Base-by-base conservation (phyloP, 371 early-diverging fungal genomes). In the Sporodiniella umbellata region DNA sequence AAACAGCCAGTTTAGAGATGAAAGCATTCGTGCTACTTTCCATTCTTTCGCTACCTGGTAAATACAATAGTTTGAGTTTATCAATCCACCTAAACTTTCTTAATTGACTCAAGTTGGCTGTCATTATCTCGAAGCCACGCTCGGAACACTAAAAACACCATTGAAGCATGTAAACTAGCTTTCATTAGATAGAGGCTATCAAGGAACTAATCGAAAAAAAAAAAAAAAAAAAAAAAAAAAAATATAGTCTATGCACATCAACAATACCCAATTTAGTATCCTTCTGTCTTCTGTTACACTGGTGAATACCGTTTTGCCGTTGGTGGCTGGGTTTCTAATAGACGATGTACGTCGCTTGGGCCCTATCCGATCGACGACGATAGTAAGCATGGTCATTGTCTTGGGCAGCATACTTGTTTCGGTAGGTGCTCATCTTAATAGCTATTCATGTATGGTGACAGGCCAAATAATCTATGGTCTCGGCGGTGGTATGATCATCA, bases 251-350 rank as follows among this genome's bases (percentile, higher is more conserved):
- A 68, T 72, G 73, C 56, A 64, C 11, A 86, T 86, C 51, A 77
- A 85, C 43, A 87, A 87, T 62, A 73, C 86, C 8, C 82, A 87
- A 44, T 87, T 86, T 53, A 80, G 87, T 46, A 79, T 84, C 12
- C 68, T 87, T 8, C 70, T 86, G 47, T 85, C 88, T 19, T 74
- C 86, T 8, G 86, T 87, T 4, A 80, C 86, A 7, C 66, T 86
- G 6, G 85, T 87, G 23, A 85, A 85, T 58, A 87, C 88, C 0
- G 56, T 87, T 14, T 51, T 87, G 25, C 88, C 88, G 2, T 58
- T 87, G 7, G 49, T 87, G 2, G 87, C 83, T 2, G 88, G 88
- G 14, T 54, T 82, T 22, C 81, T 86, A 44, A 54, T 75, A 17
- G 75, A 75, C 38, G 73, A 72, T 33, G 35, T 64, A 4, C 51